Evolutionary conservation across 2,329 filamentous ascomycete species (phyloP).

Genomic region (Venturiaceae sp.): DNA sequence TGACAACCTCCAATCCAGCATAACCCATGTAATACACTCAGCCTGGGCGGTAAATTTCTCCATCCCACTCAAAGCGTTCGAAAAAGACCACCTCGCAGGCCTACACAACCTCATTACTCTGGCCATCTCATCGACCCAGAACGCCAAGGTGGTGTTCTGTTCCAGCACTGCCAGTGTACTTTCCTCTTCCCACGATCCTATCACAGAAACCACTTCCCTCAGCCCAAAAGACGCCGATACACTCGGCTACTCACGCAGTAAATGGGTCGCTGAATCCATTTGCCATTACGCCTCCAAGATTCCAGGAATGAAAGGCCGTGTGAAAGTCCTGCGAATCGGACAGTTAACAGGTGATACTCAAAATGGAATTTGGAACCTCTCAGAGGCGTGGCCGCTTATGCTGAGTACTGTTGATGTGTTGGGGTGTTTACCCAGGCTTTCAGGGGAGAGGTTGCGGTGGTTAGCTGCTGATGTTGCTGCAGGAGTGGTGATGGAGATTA

Average conservation of each 20-base stretch:
- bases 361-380: constrained; percentile 39
- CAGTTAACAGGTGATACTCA: constrained; percentile 40
- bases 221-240: not conserved
- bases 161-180: not conserved
- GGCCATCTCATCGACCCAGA: not conserved
- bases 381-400: constrained; percentile 41
- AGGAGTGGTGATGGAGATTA: constrained; percentile 13
- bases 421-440: constrained; percentile 17
- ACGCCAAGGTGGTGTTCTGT: not conserved
- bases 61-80: constrained; percentile 40
- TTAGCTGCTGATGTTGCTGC: constrained; percentile 21
- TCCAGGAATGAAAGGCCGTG: constrained; percentile 18
- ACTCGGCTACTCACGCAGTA: constrained; percentile 21
- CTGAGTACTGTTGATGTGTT: constrained; percentile 24
- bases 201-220: not conserved
- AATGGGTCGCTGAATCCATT: constrained; percentile 41
- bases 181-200: not conserved
- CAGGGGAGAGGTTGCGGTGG: constrained; percentile 18
- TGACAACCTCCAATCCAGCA: constrained; percentile 11
- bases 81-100: constrained; percentile 33
- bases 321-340: constrained; percentile 24
- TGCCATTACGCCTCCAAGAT: constrained; percentile 20
- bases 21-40: constrained; percentile 39
- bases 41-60: constrained; percentile 51
- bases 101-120: not conserved